Conservation (phyloP, 129 eudicot genomes). For the Lactuca saligna region DNA sequence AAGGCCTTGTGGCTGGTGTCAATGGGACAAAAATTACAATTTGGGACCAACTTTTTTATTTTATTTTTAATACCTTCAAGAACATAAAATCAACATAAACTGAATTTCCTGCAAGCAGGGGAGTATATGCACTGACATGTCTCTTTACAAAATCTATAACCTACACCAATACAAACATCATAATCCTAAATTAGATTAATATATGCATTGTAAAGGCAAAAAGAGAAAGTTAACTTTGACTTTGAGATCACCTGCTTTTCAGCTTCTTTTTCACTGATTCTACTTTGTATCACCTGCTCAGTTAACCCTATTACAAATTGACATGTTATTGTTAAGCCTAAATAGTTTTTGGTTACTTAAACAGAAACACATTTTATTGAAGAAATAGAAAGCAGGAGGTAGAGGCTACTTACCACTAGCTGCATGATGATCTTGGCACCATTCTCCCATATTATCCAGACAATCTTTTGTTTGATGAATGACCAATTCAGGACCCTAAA, state of each 20-base stretch:
- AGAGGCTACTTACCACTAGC: conserved; percentile 57
- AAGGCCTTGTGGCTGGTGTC: neutral
- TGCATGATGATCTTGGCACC: conserved; percentile 77
- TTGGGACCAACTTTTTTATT: neutral
- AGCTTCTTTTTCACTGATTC: conserved; percentile 75
- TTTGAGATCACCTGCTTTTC: conserved; percentile 58
- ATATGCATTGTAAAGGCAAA: conserved; percentile 1
- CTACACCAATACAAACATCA: conserved; percentile 38
- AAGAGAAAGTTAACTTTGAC: conserved; percentile 4
- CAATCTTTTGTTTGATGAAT: conserved; percentile 76
- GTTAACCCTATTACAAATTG: conserved; percentile 51
- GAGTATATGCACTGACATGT: conserved; percentile 50
- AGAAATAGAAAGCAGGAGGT: neutral
- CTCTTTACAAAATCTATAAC: conserved; percentile 68
- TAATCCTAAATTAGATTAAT: neutral
- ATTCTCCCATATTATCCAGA: conserved; percentile 68
- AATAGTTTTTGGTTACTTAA: conserved; percentile 2
- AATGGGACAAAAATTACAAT: neutral
- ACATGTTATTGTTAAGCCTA: neutral
- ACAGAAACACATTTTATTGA: neutral
- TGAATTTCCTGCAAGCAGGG: conserved; percentile 36
- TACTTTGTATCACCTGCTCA: conserved; percentile 65
- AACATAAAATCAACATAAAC: conserved; percentile 41
- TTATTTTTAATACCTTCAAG: conserved; percentile 36
- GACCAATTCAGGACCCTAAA: conserved; percentile 88